Conservation (phyloP, 805 yeast species). For the Ogataea degrootiae region DNA sequence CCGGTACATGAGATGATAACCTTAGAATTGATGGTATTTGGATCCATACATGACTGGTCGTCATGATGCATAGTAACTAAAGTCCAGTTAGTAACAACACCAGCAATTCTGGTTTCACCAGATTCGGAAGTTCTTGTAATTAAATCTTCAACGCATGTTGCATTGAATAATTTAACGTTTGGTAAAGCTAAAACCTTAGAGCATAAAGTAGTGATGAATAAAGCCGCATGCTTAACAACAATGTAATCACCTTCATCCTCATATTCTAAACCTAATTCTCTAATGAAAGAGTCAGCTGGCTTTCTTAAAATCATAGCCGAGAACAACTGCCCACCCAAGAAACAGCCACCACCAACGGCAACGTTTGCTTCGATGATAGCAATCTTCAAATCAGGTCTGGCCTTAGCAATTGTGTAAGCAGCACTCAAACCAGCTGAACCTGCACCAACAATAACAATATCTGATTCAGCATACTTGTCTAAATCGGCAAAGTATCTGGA, state of each 20-base stretch:
- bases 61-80: conserved; percentile 71
- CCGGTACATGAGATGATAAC: conserved; percentile 72
- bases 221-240: conserved; percentile 76
- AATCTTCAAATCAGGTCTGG: conserved; percentile 70
- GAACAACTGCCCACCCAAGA: conserved; percentile 73
- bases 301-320: conserved; percentile 77
- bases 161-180: conserved; percentile 72
- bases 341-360: conserved; percentile 79
- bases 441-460: conserved; percentile 72
- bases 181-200: conserved; percentile 68
- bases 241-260: conserved; percentile 80
- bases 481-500: conserved; percentile 66
- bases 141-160: conserved; percentile 76
- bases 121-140: conserved; percentile 62
- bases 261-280: conserved; percentile 58
- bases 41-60: conserved; percentile 78
- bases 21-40: conserved; percentile 64
- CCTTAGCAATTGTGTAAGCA: conserved; percentile 67
- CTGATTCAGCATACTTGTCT: conserved; percentile 71
- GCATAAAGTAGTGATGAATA: conserved; percentile 65
- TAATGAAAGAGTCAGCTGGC: conserved; percentile 68
- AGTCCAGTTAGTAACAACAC: conserved; percentile 84
- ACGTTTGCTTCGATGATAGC: conserved; percentile 71
- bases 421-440: conserved; percentile 75
- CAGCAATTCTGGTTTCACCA: conserved; percentile 63